These are phyloP conservation scores for Russula foetens DNA, from an alignment of 768 basidiomycete species.

Conservation along the genomic window DNA sequence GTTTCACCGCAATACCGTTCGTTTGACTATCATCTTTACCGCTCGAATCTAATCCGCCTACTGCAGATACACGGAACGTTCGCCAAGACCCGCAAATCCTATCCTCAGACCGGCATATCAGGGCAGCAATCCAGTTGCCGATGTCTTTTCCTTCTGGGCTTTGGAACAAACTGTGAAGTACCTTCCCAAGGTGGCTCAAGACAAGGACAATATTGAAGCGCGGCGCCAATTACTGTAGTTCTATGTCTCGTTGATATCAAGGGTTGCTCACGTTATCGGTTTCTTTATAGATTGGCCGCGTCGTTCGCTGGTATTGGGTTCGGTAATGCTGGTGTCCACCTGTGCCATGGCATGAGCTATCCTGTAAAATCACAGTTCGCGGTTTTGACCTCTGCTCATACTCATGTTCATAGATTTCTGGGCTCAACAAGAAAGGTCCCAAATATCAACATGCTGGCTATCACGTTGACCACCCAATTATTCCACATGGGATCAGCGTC, in stretches of 20 bases:
- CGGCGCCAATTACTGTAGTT: slow-evolving; percentile 84
- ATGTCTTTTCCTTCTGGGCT: slow-evolving; percentile 95
- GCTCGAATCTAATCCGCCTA: background rate
- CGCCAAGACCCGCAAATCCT: slow-evolving; percentile 84
- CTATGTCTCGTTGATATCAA: background rate
- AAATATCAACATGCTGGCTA: slow-evolving; percentile 92
- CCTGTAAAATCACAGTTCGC: slow-evolving; percentile 41
- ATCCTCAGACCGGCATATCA: slow-evolving; percentile 89
- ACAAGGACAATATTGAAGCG: slow-evolving; percentile 74
- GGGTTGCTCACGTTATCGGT: background rate
- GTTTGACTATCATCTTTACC: slow-evolving; percentile 21
- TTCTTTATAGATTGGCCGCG: slow-evolving; percentile 58
- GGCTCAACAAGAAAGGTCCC: slow-evolving; percentile 89
- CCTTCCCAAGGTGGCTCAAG: slow-evolving; percentile 77
- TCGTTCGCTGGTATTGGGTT: slow-evolving; percentile 96
- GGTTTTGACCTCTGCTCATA: background rate
- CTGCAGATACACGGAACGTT: slow-evolving; percentile 78
- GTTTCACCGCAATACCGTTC: slow-evolving; percentile 89
- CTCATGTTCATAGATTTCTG: slow-evolving; percentile 59
- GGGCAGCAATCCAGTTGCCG: slow-evolving; percentile 89
- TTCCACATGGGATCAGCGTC: slow-evolving; percentile 90
- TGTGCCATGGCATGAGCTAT: slow-evolving; percentile 87
- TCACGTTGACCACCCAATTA: slow-evolving; percentile 75
- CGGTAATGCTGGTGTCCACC: slow-evolving; percentile 86
- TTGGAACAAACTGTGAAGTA: slow-evolving; percentile 81